Conservation (phyloP, 441 rosid genomes). For the Corymbia calophylla region DNA sequence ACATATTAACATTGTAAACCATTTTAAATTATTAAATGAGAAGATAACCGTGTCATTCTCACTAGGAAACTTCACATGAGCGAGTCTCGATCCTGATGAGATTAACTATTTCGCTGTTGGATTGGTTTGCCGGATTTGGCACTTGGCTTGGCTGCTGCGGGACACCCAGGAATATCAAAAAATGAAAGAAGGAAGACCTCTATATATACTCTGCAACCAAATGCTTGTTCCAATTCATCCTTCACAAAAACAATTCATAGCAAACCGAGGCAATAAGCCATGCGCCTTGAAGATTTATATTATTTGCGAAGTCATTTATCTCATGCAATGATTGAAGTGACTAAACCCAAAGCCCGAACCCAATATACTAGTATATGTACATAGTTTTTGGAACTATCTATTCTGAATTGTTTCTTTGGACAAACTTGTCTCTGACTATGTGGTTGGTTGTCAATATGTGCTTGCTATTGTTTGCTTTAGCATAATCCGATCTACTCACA, state of each 20-base stretch:
- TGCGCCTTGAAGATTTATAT: no score
- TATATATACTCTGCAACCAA: not conserved
- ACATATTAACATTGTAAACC: not conserved
- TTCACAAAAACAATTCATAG: not conserved
- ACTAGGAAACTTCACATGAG: not conserved
- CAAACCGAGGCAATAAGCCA: not conserved
- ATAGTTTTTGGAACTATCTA: not conserved
- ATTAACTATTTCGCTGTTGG: not conserved
- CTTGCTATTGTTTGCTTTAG: not conserved
- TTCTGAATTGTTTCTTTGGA: no score
- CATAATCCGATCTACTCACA: not conserved
- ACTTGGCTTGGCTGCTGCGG: not conserved
- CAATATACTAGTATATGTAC: not conserved
- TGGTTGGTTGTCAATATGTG: not conserved
- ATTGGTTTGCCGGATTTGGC: not conserved
- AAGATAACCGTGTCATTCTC: not conserved
- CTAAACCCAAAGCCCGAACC: not conserved
- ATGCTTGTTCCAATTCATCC: not conserved
- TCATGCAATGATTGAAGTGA: rapidly evolving
- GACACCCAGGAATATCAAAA: not conserved
- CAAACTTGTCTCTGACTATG: rapidly evolving
- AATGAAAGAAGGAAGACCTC: not conserved
- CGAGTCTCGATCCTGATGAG: not conserved
- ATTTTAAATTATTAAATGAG: not conserved
- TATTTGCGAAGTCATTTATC: not conserved